Percentiles rank a stretch among this genome's conserved stretches.
Conservation (phyloP, 2,329 filamentous ascomycete genomes). For the Trichoderma koningiopsis region DNA sequence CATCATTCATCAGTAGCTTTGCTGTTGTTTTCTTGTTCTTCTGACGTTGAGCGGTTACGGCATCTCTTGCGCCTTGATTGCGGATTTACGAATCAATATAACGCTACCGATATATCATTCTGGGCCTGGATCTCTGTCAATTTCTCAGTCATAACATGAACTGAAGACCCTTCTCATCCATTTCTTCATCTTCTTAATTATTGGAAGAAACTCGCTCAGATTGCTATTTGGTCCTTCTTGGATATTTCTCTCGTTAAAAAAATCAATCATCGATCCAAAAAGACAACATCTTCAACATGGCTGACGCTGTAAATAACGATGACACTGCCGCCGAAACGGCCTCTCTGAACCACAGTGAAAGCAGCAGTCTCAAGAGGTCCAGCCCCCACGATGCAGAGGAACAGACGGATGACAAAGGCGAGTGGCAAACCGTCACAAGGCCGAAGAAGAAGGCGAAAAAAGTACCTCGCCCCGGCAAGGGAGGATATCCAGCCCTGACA, state of each 20-base stretch:
- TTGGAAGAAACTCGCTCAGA: not conserved
- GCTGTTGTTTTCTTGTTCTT: not conserved
- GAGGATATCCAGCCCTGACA: constrained; percentile 61
- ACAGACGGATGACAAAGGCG: constrained; percentile 42
- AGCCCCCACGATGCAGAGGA: constrained; percentile 47
- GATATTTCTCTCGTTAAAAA: constrained; percentile 9
- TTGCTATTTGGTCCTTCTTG: constrained; percentile 12
- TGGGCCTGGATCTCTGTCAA: not conserved
- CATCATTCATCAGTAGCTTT: not conserved
- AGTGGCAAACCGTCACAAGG: constrained; percentile 59
- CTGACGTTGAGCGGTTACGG: not conserved
- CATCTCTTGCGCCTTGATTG: not conserved
- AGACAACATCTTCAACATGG: constrained; percentile 24
- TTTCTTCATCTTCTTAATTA: not conserved
- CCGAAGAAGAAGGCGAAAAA: constrained; percentile 63
- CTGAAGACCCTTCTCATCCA: not conserved
- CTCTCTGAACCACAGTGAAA: constrained; percentile 36
- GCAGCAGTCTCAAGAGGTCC: constrained; percentile 53
- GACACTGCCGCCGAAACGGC: constrained; percentile 25
- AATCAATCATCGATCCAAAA: not conserved
- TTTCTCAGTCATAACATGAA: not conserved
- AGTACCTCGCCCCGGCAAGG: constrained; percentile 56
- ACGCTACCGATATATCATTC: not conserved
- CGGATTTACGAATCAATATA: not conserved
- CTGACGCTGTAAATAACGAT: constrained; percentile 19